A percentile compares a stretch with the other conserved stretches of the same genome.
Evolutionary conservation across 257 asterid species (phyloP).

Genomic region (Nicotiana obtusifolia): DNA sequence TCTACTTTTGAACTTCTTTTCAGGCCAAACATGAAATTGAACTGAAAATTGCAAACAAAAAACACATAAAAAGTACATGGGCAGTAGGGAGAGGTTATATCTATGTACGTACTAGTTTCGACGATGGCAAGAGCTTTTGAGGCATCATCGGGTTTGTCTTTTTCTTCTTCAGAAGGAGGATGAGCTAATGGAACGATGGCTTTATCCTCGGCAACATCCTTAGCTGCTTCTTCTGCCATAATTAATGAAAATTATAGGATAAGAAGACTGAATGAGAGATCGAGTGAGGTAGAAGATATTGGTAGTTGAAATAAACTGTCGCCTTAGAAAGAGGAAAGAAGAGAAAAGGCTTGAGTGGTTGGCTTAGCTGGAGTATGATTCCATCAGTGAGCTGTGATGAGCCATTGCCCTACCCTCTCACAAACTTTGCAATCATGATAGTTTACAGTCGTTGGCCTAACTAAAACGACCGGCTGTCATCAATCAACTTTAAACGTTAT

Average conservation of each 20-base stretch:
- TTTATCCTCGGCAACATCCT: slow-evolving; percentile 56
- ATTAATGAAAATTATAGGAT: not conserved
- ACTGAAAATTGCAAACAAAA: not conserved
- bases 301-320: not conserved
- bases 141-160: slow-evolving; percentile 35
- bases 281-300: not conserved
- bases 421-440: too few species aligned
- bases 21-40: not conserved
- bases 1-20: not conserved
- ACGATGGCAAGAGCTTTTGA: slow-evolving; percentile 64
- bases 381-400: too few species aligned
- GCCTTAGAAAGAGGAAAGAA: not conserved
- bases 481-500: too few species aligned
- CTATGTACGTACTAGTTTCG: slow-evolving; percentile 34
- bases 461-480: too few species aligned
- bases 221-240: not conserved
- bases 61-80: not conserved
- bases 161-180: slow-evolving; percentile 27
- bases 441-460: too few species aligned
- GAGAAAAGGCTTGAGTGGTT: not conserved
- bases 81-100: not conserved
- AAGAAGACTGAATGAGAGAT: not conserved
- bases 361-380: too few species aligned
- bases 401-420: too few species aligned
- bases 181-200: slow-evolving; percentile 31